These are phyloP conservation scores for Luvunga scandens DNA, from an alignment of 345 rosid species.

Conservation along the genomic window DNA sequence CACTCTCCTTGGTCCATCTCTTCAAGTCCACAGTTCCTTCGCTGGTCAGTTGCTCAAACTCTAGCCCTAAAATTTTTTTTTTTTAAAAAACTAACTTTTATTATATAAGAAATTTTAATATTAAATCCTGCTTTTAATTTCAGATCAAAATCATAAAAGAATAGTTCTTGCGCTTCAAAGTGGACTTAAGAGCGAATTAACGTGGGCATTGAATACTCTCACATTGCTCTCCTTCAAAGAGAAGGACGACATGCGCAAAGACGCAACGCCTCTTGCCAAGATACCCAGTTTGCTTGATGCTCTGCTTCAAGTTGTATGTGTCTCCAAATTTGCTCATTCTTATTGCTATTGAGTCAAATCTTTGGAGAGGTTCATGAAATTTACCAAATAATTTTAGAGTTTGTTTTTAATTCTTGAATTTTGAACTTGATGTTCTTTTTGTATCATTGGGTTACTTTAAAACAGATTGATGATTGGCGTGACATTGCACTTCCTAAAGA, in stretches of 20 bases:
- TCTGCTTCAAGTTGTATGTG: slow-evolving; percentile 82
- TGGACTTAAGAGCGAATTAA: slow-evolving; percentile 92
- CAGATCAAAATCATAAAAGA: slow-evolving; percentile 87
- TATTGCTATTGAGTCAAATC: not conserved
- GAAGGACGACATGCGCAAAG: slow-evolving; percentile 84
- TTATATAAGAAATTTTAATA: not conserved
- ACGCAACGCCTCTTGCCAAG: slow-evolving; percentile 74
- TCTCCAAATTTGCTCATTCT: not conserved
- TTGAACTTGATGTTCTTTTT: not conserved
- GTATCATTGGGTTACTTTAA: slow-evolving; percentile 8
- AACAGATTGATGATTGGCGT: slow-evolving; percentile 96
- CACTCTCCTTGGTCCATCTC: slow-evolving; percentile 78
- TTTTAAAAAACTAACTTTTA: not conserved
- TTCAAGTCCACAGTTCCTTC: slow-evolving; percentile 84
- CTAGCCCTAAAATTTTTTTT: not conserved
- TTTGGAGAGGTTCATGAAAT: not conserved
- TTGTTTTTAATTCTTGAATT: not conserved
- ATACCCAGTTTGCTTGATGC: slow-evolving; percentile 97
- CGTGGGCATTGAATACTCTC: slow-evolving; percentile 91
- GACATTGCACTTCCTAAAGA: slow-evolving; percentile 79
- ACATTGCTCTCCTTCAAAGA: slow-evolving; percentile 94
- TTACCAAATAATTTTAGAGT: not conserved
- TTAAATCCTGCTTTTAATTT: not conserved
- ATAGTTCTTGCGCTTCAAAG: slow-evolving; percentile 95
- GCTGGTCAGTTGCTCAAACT: slow-evolving; percentile 48